phyloP scores from a whole-genome alignment of 169 alveolate species.

The Theileria luwenshuni region DNA sequence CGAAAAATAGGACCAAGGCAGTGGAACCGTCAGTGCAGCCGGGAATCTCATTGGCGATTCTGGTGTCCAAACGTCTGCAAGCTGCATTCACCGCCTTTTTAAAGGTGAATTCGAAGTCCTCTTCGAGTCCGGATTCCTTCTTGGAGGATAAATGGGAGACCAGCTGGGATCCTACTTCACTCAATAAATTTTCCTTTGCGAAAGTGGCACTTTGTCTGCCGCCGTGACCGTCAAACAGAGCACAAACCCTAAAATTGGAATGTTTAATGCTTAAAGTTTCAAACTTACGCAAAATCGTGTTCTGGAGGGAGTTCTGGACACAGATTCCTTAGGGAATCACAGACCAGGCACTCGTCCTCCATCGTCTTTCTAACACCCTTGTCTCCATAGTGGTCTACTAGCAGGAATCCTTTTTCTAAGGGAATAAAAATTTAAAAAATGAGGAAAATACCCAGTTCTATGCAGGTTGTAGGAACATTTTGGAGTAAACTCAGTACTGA shows the following conservation, averaged over 20 bases:
- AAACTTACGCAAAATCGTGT: conserved; percentile 68
- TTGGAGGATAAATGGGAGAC: conserved; percentile 13
- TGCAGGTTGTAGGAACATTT: conserved; percentile 34
- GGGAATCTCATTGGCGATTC: conserved; percentile 58
- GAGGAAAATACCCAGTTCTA: conserved; percentile 28
- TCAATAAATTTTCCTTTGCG: conserved; percentile 54
- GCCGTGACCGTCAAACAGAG: conserved; percentile 78
- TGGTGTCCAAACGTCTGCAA: conserved; percentile 52
- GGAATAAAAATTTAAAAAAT: neutral
- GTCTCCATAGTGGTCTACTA: conserved; percentile 72
- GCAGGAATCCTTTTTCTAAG: conserved; percentile 49
- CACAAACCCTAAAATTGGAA: conserved; percentile 59
- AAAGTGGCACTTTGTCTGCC: conserved; percentile 72
- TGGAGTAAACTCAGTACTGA: conserved; percentile 43
- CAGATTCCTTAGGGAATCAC: conserved; percentile 56
- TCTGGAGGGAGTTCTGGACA: conserved; percentile 57
- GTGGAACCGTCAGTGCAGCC: conserved; percentile 82
- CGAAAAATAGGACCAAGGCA: conserved; percentile 73
- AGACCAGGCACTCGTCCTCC: conserved; percentile 76
- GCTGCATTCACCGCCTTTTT: conserved; percentile 54
- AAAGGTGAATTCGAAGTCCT: conserved; percentile 27
- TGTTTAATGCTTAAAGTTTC: neutral
- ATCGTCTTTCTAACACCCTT: conserved; percentile 77
- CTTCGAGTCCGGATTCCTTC: conserved; percentile 3
- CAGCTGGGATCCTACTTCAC: conserved; percentile 69